A percentile compares a stretch with the other conserved stretches of the same genome.
These are phyloP conservation scores for Suillus subalutaceus DNA, from an alignment of 768 basidiomycete species.

Conservation along the genomic window DNA sequence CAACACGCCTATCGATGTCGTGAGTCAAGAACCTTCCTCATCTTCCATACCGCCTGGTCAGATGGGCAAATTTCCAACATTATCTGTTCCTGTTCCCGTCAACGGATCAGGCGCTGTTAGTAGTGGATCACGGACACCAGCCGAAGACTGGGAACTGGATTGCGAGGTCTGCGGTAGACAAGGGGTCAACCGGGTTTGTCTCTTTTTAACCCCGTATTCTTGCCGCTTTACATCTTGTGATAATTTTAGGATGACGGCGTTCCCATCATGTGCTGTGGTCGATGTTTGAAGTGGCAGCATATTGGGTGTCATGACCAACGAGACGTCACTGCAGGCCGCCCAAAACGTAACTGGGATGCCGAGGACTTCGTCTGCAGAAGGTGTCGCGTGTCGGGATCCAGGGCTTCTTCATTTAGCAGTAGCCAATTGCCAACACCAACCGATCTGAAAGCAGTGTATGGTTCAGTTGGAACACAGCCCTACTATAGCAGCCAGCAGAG, in stretches of 20 bases:
- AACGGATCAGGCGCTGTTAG: slow-evolving; percentile 28
- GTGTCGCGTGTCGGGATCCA: slow-evolving; percentile 42
- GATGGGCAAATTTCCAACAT: slow-evolving; percentile 12
- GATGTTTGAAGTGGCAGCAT: slow-evolving; percentile 89
- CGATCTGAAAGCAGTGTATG: slow-evolving; percentile 13
- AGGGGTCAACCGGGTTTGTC: slow-evolving; percentile 73
- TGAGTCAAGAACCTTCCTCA: slow-evolving; percentile 3
- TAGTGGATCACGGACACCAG: slow-evolving; percentile 55
- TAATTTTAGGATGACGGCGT: slow-evolving; percentile 70
- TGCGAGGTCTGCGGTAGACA: slow-evolving; percentile 82
- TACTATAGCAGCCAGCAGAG: slow-evolving; percentile 19
- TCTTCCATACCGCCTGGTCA: slow-evolving; percentile 2
- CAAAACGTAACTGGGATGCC: slow-evolving; percentile 79
- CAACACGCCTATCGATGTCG: slow-evolving; percentile 9
- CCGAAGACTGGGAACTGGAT: slow-evolving; percentile 82
- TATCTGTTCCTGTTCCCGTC: slow-evolving; percentile 10
- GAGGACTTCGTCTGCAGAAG: slow-evolving; percentile 79
- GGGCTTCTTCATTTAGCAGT: slow-evolving; percentile 13
- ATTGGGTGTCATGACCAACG: slow-evolving; percentile 79
- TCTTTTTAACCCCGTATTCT: slow-evolving; percentile 1
- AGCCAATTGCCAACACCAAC: slow-evolving; percentile 8
- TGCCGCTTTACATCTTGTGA: slow-evolving; percentile 14
- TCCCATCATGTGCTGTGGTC: slow-evolving; percentile 81
- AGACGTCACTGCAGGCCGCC: slow-evolving; percentile 65
- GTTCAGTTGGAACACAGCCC: slow-evolving; percentile 14